phyloP scores from a whole-genome alignment of 768 basidiomycete genomes.

The Tulasnella calospora region DNA sequence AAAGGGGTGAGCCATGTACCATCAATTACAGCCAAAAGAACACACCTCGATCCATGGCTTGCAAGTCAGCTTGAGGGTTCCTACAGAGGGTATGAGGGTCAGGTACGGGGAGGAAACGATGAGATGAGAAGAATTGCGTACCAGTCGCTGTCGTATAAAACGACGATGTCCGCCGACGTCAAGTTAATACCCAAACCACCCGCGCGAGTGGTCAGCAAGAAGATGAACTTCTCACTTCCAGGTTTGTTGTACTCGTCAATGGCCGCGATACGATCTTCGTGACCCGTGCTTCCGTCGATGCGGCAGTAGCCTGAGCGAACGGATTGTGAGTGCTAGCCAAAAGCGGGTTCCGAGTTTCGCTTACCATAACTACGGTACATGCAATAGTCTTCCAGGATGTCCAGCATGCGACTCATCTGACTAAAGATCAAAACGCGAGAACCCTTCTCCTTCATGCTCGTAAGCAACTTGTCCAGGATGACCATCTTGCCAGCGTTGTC shows the following conservation, averaged over 20 bases:
- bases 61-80: constrained; percentile 98
- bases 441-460: constrained; percentile 84
- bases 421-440: constrained; percentile 95
- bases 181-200: constrained; percentile 97
- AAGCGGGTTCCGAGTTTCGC: constrained; percentile 35
- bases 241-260: constrained; percentile 98
- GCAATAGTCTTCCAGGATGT: constrained; percentile 97
- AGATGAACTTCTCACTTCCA: constrained; percentile 91
- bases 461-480: constrained; percentile 89
- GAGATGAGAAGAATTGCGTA: constrained; percentile 36
- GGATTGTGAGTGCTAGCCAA: not conserved
- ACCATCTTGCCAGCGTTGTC: constrained; percentile 96
- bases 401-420: constrained; percentile 98
- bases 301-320: constrained; percentile 62
- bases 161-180: constrained; percentile 90
- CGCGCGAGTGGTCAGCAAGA: constrained; percentile 92
- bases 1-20: not conserved
- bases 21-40: no score
- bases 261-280: constrained; percentile 90
- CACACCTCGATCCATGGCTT: constrained; percentile 83
- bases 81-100: constrained; percentile 38
- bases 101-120: not conserved
- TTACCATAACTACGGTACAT: constrained; percentile 82
- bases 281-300: constrained; percentile 91
- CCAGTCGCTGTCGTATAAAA: constrained; percentile 97